Conservation (phyloP, 352 stramenopile species). For the Phytophthora europaea region DNA sequence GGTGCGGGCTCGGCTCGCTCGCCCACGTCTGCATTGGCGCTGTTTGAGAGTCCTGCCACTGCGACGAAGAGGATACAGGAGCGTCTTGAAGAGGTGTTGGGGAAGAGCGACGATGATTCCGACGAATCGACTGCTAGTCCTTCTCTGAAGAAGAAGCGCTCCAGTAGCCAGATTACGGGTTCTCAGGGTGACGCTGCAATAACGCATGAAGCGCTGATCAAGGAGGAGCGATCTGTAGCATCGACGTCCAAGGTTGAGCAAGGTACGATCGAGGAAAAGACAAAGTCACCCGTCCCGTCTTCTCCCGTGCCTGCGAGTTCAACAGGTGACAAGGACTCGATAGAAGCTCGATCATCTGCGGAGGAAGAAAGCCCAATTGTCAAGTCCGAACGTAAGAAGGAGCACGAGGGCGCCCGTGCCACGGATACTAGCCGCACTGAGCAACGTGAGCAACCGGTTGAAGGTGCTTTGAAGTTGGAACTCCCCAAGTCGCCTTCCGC, state of each 20-base stretch:
- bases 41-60: conserved; percentile 60
- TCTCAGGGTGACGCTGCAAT: neutral
- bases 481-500: conserved; percentile 39
- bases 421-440: neutral
- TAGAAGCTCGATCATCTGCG: conserved; percentile 28
- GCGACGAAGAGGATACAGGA: conserved; percentile 61
- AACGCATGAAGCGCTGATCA: conserved; percentile 1
- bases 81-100: conserved; percentile 58
- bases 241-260: conserved; percentile 1
- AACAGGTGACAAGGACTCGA: conserved; percentile 28
- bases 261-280: conserved; percentile 1
- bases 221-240: conserved; percentile 6
- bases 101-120: conserved; percentile 63
- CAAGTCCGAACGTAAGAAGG: conserved; percentile 19
- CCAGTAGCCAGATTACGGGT: conserved; percentile 25
- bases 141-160: conserved; percentile 24
- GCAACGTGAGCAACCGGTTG: conserved; percentile 9
- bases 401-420: neutral
- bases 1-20: conserved; percentile 14
- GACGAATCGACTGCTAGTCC: conserved; percentile 26
- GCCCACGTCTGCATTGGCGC: conserved; percentile 20
- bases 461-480: conserved; percentile 37
- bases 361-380: conserved; percentile 30
- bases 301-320: conserved; percentile 25
- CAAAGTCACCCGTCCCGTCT: conserved; percentile 21